Evolutionary conservation across 306 rosid species (phyloP).

Genomic region (Rosa rugosa): DNA sequence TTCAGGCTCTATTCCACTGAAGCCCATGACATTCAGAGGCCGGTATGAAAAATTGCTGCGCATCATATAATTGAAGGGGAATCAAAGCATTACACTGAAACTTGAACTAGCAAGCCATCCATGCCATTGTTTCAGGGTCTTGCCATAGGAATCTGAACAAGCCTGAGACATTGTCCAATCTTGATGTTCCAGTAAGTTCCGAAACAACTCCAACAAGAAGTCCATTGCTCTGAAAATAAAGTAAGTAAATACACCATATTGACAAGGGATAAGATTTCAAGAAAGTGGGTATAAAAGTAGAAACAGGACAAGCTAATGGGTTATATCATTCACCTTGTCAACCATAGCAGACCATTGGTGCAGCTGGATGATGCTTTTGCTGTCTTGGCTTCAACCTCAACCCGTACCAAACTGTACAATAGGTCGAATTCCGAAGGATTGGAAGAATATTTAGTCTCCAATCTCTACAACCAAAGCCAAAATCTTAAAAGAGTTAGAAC

Average conservation of each 20-base stretch:
- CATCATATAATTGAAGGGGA: slow-evolving; percentile 12
- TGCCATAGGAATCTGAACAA: slow-evolving; percentile 81
- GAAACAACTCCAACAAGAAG: slow-evolving; percentile 85
- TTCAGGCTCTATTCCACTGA: neutral
- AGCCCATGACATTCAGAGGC: neutral
- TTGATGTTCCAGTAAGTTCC: slow-evolving; percentile 70
- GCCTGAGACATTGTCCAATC: slow-evolving; percentile 97
- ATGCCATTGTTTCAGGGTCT: slow-evolving; percentile 93
- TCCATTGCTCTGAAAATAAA: slow-evolving; percentile 86
- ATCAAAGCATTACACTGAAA: slow-evolving; percentile 70
- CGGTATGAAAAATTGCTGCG: neutral
- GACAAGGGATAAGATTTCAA: neutral
- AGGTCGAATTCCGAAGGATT: slow-evolving; percentile 57
- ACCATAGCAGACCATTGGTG: slow-evolving; percentile 98
- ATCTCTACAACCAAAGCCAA: slow-evolving; percentile 60
- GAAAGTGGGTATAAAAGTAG: neutral
- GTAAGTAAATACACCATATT: neutral
- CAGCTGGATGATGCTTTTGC: slow-evolving; percentile 90
- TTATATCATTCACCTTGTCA: slow-evolving; percentile 62
- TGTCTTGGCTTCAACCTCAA: slow-evolving; percentile 75
- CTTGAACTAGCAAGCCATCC: slow-evolving; percentile 98
- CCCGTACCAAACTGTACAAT: slow-evolving; percentile 75
- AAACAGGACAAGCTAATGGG: no score
- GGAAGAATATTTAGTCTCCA: slow-evolving; percentile 69
- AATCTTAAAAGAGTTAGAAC: slow-evolving; percentile 24